phyloP scores from a whole-genome alignment of 345 rosid genomes.

The Salix arbutifolia region DNA sequence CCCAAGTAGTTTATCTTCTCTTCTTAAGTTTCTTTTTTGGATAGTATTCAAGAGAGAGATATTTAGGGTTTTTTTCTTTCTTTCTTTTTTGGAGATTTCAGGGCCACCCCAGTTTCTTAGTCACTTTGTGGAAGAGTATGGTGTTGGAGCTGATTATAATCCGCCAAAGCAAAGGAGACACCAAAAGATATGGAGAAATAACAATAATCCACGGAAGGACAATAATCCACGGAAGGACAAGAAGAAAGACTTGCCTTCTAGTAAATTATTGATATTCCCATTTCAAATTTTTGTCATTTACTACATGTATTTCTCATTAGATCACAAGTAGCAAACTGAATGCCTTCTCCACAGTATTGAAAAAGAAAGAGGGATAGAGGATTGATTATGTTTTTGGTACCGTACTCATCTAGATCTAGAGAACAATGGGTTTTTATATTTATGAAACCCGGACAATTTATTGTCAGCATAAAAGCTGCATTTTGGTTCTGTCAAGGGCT shows the following conservation, averaged over 20 bases:
- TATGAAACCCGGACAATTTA: too few relatives aligned
- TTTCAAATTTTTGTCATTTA: neutral
- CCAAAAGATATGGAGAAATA: constrained; percentile 39
- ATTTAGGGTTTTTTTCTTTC: neutral
- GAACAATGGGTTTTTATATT: too few relatives aligned
- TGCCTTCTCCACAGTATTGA: neutral
- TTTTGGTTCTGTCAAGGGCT: neutral
- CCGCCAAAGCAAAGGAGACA: constrained; percentile 42
- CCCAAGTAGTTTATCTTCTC: constrained; percentile 45
- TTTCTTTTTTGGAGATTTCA: constrained; percentile 51
- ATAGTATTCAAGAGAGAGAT: neutral
- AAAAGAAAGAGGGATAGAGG: neutral
- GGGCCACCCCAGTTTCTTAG: constrained; percentile 88
- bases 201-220: constrained; percentile 4
- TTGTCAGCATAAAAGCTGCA: neutral
- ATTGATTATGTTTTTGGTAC: neutral
- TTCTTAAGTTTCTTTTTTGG: neutral
- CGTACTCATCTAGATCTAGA: neutral
- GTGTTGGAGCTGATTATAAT: constrained; percentile 36
- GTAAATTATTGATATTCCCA: constrained; percentile 25
- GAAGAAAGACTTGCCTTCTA: constrained; percentile 64
- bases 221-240: constrained; percentile 36
- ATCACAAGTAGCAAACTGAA: neutral
- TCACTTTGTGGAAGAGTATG: constrained; percentile 48
- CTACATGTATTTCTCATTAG: neutral